Evolutionary conservation across 768 basidiomycete species (phyloP).

Genomic region (Clathrus columnatus): DNA sequence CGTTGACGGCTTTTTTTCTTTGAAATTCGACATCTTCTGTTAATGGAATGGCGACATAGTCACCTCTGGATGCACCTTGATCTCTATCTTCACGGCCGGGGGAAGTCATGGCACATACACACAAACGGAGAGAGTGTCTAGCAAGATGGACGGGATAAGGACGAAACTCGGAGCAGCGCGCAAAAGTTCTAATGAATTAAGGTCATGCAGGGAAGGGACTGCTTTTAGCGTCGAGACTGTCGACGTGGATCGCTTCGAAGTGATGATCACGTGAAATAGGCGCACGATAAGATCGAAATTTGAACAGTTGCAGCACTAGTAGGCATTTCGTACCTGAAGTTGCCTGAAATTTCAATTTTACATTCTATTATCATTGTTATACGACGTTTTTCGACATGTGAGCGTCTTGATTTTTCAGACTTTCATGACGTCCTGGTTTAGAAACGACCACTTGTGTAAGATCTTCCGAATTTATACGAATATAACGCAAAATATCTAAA

Average conservation of each 20-base stretch:
- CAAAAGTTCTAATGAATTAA: background rate
- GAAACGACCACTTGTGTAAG: constrained; percentile 43
- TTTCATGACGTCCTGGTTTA: constrained; percentile 47
- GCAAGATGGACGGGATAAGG: background rate
- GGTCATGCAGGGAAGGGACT: background rate
- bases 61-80: background rate
- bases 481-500: constrained; percentile 62
- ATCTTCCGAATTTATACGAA: constrained; percentile 58
- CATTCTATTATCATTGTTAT: too few species aligned
- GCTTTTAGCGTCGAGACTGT: background rate
- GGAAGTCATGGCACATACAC: background rate
- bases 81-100: background rate
- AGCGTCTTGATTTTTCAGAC: background rate
- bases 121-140: background rate
- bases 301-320: too few species aligned
- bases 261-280: background rate
- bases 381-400: constrained; percentile 1
- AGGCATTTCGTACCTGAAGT: too few species aligned
- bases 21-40: constrained; percentile 40
- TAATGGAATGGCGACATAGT: constrained; percentile 17
- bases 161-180: background rate
- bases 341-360: too few species aligned
- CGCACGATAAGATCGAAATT: too few species aligned
- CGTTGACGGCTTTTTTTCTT: constrained; percentile 40
- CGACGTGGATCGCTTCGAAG: background rate